These are phyloP conservation scores for Macrolepiota fuliginosa DNA, from an alignment of 768 basidiomycete species.

Conservation along the genomic window DNA sequence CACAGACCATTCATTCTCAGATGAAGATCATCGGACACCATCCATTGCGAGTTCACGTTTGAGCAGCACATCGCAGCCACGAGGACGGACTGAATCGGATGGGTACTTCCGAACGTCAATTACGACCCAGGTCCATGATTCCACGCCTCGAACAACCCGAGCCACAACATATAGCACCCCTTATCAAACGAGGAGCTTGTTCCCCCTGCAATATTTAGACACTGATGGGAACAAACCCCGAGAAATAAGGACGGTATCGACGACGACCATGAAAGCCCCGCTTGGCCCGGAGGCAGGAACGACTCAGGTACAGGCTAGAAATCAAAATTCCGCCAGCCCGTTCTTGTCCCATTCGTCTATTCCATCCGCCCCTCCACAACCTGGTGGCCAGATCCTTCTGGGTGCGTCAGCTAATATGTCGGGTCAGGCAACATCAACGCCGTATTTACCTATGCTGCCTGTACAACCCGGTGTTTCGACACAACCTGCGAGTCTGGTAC, in stretches of 20 bases:
- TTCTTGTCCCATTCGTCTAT: not conserved
- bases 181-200: constrained; percentile 2
- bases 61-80: not conserved
- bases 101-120: not conserved
- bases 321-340: not conserved
- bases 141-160: not conserved
- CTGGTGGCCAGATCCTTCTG: not conserved
- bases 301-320: not conserved
- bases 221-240: not conserved
- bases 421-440: not conserved
- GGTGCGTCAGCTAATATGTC: not conserved
- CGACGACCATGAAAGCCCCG: not conserved
- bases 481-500: not conserved
- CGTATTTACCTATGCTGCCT: not conserved
- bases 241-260: constrained; percentile 1
- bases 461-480: not conserved
- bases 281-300: not conserved
- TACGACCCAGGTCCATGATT: not conserved
- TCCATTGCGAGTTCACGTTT: not conserved
- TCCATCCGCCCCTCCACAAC: not conserved
- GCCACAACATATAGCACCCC: not conserved
- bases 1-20: not conserved
- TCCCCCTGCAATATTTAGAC: constrained; percentile 5
- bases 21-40: not conserved
- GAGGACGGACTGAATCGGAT: not conserved